Conservation (phyloP, 805 yeast species). For the Clavispora phyllophila region DNA sequence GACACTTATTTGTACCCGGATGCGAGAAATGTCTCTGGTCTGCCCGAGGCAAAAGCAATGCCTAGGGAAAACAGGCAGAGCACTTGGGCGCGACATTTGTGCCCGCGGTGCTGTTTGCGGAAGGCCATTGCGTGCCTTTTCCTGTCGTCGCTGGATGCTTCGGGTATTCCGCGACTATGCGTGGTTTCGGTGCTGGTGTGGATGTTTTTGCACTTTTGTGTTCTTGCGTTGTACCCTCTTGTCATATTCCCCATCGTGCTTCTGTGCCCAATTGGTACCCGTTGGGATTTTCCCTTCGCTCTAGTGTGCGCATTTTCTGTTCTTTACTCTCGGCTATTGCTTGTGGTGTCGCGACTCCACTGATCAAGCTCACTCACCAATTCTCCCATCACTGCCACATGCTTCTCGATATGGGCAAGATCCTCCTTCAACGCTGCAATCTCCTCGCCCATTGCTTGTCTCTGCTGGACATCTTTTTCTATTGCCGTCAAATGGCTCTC, state of each 20-base stretch:
- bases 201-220: no score
- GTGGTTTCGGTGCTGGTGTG: no score
- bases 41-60: neutral
- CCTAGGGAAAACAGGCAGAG: neutral
- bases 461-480: conserved; percentile 35
- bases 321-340: no score
- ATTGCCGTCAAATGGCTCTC: conserved; percentile 37
- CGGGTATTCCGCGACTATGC: no score
- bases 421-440: conserved; percentile 18
- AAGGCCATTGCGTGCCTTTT: no score
- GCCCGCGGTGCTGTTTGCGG: neutral
- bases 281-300: no score
- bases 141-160: no score
- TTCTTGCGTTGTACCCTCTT: no score
- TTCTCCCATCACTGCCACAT: conserved; percentile 38
- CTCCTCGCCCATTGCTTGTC: conserved; percentile 22
- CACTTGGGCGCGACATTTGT: neutral
- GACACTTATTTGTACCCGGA: neutral
- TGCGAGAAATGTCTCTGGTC: conserved; percentile 1
- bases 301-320: no score
- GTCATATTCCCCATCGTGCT: no score
- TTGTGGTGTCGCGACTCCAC: conserved; percentile 35
- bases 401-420: conserved; percentile 25
- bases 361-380: conserved; percentile 55
- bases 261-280: no score